These are phyloP conservation scores for Wickerhamiella galacta DNA, from an alignment of 805 yeast species.

Conservation along the genomic window DNA sequence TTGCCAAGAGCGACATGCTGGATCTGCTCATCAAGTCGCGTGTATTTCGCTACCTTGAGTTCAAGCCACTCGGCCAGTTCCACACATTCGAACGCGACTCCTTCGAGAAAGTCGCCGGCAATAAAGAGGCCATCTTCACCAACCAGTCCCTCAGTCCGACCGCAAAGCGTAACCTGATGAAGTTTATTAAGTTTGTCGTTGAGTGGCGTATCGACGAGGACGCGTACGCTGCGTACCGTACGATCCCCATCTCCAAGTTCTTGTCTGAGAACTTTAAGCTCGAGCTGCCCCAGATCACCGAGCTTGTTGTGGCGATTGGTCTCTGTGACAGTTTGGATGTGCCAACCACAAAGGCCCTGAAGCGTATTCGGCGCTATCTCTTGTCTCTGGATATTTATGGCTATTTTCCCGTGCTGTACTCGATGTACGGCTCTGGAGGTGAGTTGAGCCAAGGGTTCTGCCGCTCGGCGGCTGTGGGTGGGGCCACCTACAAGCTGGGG, in stretches of 20 bases:
- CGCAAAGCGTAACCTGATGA: slow-evolving; percentile 77
- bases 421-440: slow-evolving; percentile 92
- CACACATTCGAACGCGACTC: slow-evolving; percentile 89
- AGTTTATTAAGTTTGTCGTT: slow-evolving; percentile 73
- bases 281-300: slow-evolving; percentile 59
- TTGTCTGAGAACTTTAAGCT: slow-evolving; percentile 50
- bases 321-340: slow-evolving; percentile 46
- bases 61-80: slow-evolving; percentile 72
- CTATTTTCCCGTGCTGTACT: slow-evolving; percentile 76
- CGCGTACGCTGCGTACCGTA: slow-evolving; percentile 39
- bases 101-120: slow-evolving; percentile 69
- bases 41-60: slow-evolving; percentile 82
- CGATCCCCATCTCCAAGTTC: slow-evolving; percentile 41
- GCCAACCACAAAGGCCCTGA: slow-evolving; percentile 56
- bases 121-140: slow-evolving; percentile 87
- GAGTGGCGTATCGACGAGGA: slow-evolving; percentile 46
- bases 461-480: slow-evolving; percentile 95
- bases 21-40: slow-evolving; percentile 65
- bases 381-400: slow-evolving; percentile 84
- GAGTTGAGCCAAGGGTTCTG: slow-evolving; percentile 94
- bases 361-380: slow-evolving; percentile 69
- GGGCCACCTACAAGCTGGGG: slow-evolving; percentile 78
- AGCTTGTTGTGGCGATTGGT: slow-evolving; percentile 75
- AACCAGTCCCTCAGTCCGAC: slow-evolving; percentile 60
- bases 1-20: slow-evolving; percentile 78